Conservation (phyloP, 257 asterid species). For the Nicotiana sylvestris region DNA sequence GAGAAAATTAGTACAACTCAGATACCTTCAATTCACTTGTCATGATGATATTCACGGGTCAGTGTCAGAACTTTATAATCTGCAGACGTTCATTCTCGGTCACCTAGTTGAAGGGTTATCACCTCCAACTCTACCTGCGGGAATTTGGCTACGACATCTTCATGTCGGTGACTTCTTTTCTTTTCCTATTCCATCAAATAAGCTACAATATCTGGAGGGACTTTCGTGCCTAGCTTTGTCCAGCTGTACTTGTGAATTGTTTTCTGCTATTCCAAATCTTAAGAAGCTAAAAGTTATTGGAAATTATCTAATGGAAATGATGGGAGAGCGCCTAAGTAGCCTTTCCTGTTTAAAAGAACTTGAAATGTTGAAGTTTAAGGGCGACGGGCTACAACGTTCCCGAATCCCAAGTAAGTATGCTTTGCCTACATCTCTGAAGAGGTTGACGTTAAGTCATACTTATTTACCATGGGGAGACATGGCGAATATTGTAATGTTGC, state of each 20-base stretch:
- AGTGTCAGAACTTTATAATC: not conserved
- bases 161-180: not conserved
- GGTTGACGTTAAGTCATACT: not conserved
- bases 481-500: not conserved
- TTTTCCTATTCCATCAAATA: not conserved
- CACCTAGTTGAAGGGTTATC: too few species aligned
- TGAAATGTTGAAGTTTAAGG: not conserved
- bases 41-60: not conserved
- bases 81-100: not conserved
- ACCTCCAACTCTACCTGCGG: not conserved
- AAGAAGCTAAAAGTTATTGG: not conserved
- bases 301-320: not conserved
- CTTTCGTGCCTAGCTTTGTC: not conserved
- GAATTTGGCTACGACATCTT: not conserved
- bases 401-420: not conserved
- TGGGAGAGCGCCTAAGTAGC: not conserved
- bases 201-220: not conserved
- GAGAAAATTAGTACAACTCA: not conserved
- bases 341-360: not conserved
- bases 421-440: slow-evolving; percentile 1
- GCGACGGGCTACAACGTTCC: not conserved
- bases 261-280: not conserved
- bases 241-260: not conserved
- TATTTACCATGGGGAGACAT: not conserved
- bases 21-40: not conserved